Percentiles rank a stretch among this genome's conserved stretches.
These are phyloP conservation scores for Arachis hypogaea DNA, from an alignment of 306 rosid genomes.

Conservation along the genomic window DNA sequence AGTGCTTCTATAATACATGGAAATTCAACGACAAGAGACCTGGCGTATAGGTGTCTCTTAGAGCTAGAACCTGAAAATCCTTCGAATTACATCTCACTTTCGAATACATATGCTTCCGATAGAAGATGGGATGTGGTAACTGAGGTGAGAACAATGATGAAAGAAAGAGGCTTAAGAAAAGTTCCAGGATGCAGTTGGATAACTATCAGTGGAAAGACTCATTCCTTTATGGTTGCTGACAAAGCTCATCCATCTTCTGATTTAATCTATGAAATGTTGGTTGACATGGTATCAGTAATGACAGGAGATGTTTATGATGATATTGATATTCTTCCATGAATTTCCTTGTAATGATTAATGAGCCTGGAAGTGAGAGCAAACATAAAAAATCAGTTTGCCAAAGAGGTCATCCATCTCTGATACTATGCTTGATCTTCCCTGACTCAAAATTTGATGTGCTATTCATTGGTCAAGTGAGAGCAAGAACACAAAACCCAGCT, in stretches of 20 bases:
- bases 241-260: slow-evolving; percentile 66
- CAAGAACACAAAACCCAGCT: neutral
- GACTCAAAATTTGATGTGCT: slow-evolving; percentile 11
- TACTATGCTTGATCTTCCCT: slow-evolving; percentile 11
- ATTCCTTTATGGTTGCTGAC: slow-evolving; percentile 77
- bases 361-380: slow-evolving; percentile 20
- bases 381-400: slow-evolving; percentile 10
- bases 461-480: neutral
- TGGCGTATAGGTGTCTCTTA: slow-evolving; percentile 61
- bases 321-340: slow-evolving; percentile 42
- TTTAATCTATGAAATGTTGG: slow-evolving; percentile 63
- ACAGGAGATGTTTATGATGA: slow-evolving; percentile 48
- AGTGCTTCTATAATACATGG: slow-evolving; percentile 66
- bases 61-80: slow-evolving; percentile 78
- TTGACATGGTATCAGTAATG: slow-evolving; percentile 58
- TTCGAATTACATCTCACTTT: slow-evolving; percentile 71
- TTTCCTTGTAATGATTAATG: slow-evolving; percentile 25
- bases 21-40: slow-evolving; percentile 56
- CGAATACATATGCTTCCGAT: slow-evolving; percentile 68
- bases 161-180: slow-evolving; percentile 73
- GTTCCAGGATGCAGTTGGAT: slow-evolving; percentile 89
- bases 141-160: slow-evolving; percentile 70
- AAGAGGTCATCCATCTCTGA: slow-evolving; percentile 10
- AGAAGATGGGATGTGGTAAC: slow-evolving; percentile 77
- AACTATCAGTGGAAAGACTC: slow-evolving; percentile 52